Evolutionary conservation across 2,329 filamentous ascomycete genomes (phyloP).

Genomic region (Neonectria punicea): DNA sequence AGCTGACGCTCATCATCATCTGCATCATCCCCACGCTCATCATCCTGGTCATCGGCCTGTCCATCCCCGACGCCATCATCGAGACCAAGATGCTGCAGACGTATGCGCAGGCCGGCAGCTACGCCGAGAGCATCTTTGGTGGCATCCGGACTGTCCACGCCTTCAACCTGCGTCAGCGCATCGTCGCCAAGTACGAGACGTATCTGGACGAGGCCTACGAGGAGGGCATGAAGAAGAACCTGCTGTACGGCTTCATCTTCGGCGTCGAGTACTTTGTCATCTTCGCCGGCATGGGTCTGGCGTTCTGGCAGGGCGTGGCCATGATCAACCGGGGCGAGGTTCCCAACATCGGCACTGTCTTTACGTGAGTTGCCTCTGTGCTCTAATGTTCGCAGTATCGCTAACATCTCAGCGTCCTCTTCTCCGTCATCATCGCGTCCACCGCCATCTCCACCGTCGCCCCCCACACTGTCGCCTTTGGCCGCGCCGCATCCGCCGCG

Average conservation of each 20-base stretch:
- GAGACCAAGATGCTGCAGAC: constrained; percentile 47
- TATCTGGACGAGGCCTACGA: constrained; percentile 47
- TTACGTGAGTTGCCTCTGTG: constrained; percentile 44
- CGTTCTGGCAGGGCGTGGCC: constrained; percentile 54
- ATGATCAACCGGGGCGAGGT: constrained; percentile 50
- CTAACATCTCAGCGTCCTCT: constrained; percentile 41
- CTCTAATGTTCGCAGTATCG: too few relatives aligned
- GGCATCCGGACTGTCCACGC: constrained; percentile 52
- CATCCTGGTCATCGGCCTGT: constrained; percentile 39
- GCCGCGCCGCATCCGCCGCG: constrained; percentile 44
- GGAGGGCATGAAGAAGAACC: constrained; percentile 48
- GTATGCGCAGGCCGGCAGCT: constrained; percentile 44
- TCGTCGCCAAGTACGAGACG: constrained; percentile 48
- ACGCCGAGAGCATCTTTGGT: constrained; percentile 47
- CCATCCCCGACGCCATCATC: constrained; percentile 36
- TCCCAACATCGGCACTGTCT: constrained; percentile 46
- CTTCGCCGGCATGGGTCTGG: constrained; percentile 50
- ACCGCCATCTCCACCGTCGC: constrained; percentile 47
- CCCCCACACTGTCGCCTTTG: constrained; percentile 47
- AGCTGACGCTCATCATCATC: constrained; percentile 51
- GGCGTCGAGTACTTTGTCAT: constrained; percentile 50
- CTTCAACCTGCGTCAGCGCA: constrained; percentile 49
- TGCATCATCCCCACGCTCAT: constrained; percentile 27
- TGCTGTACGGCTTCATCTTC: constrained; percentile 49
- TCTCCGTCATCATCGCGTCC: constrained; percentile 49